Percentiles rank a stretch among this genome's conserved stretches.
phyloP scores from a whole-genome alignment of 2,329 filamentous ascomycete species.

The Dothistroma pini region DNA sequence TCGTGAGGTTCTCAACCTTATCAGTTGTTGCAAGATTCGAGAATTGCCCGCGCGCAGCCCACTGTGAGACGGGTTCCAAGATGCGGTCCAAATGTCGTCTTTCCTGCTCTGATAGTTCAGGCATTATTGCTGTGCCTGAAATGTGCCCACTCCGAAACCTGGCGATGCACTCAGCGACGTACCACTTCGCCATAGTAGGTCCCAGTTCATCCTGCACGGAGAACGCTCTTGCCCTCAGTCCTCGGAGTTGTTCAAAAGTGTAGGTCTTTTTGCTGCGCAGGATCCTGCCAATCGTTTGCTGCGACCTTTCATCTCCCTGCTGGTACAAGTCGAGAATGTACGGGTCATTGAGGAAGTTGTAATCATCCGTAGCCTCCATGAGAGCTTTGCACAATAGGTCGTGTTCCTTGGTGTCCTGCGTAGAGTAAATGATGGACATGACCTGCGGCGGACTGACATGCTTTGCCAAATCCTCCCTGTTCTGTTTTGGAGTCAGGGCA shows the following conservation, averaged over 20 bases:
- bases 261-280: constrained; percentile 37
- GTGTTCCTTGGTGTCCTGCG: constrained; percentile 1
- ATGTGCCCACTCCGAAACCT: constrained; percentile 26
- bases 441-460: constrained; percentile 66
- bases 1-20: constrained; percentile 30
- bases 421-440: constrained; percentile 35
- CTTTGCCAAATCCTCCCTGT: constrained; percentile 66
- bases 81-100: constrained; percentile 30
- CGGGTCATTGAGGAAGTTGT: constrained; percentile 40
- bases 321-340: constrained; percentile 36
- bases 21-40: constrained; percentile 5
- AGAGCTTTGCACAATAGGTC: constrained; percentile 22
- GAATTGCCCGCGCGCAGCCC: not conserved
- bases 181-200: constrained; percentile 37
- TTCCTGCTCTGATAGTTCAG: constrained; percentile 35
- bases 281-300: constrained; percentile 27
- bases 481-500: constrained; percentile 63
- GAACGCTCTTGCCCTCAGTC: constrained; percentile 33
- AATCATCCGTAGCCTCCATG: constrained; percentile 10
- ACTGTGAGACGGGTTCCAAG: constrained; percentile 10
- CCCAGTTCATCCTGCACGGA: constrained; percentile 40
- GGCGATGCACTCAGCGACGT: constrained; percentile 37
- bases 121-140: constrained; percentile 24
- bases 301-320: constrained; percentile 27
- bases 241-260: constrained; percentile 38